A percentile compares a stretch with the other conserved stretches of the same genome.
Conservation (phyloP, 2,329 filamentous ascomycete genomes). For the Anisogramma anomala region DNA sequence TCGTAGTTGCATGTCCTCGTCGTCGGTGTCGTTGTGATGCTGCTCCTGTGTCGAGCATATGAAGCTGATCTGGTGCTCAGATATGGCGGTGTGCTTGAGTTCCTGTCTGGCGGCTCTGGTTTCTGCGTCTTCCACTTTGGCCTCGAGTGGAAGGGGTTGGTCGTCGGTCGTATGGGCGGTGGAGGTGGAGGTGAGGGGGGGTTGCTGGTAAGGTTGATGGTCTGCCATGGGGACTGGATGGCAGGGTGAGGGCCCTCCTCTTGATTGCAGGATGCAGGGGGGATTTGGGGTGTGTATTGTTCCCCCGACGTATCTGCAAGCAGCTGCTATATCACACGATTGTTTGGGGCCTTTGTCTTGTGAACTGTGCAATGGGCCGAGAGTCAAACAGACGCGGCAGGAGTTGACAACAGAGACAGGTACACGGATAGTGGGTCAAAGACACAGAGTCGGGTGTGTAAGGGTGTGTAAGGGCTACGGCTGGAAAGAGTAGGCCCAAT, state of each 20-base stretch:
- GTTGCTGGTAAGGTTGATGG: constrained; percentile 1
- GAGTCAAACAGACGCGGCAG: background rate
- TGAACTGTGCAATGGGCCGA: background rate
- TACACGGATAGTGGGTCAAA: no score
- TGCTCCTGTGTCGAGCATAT: constrained; percentile 15
- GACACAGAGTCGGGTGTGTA: background rate
- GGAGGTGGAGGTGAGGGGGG: constrained; percentile 7
- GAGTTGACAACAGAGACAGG: background rate
- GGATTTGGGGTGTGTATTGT: background rate
- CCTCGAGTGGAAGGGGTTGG: constrained; percentile 20
- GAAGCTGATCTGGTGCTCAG: constrained; percentile 29
- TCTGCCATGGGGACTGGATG: constrained; percentile 5
- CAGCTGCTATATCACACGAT: constrained; percentile 1
- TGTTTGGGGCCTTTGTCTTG: background rate
- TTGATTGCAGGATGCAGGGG: background rate
- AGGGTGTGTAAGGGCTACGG: background rate
- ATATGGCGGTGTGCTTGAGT: constrained; percentile 53
- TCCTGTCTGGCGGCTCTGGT: constrained; percentile 53
- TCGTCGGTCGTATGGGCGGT: constrained; percentile 23
- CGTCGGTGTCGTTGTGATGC: constrained; percentile 18
- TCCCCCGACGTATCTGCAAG: background rate
- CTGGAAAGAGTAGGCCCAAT: background rate
- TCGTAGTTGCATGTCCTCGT: constrained; percentile 15
- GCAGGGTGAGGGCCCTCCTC: background rate
- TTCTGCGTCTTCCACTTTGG: constrained; percentile 46